These are phyloP conservation scores for Zizania palustris DNA, from an alignment of 202 grass and related monocot species.

Conservation along the genomic window DNA sequence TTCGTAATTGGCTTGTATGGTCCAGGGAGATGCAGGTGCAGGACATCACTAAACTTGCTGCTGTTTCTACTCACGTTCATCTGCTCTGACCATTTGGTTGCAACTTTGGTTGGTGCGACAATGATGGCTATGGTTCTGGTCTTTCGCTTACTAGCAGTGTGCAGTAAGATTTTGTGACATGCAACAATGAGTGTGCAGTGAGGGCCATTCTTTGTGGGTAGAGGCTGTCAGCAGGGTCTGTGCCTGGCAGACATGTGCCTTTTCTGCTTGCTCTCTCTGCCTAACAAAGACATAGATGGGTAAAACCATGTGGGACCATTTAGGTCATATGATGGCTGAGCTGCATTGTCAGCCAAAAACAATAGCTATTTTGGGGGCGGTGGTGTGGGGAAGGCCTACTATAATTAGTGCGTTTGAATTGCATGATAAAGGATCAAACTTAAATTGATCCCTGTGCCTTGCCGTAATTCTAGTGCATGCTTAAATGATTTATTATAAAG, in stretches of 20 bases:
- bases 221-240: neutral
- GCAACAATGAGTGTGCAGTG: neutral
- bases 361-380: neutral
- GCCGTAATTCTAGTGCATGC: neutral
- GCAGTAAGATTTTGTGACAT: neutral
- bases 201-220: neutral
- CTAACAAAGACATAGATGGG: neutral
- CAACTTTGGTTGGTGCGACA: neutral
- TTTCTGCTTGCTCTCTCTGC: neutral
- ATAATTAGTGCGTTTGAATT: slow-evolving; percentile 13
- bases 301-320: neutral
- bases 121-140: neutral
- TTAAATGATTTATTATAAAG: neutral
- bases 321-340: neutral
- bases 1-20: neutral
- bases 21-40: neutral
- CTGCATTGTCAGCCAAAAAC: neutral
- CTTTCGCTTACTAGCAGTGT: neutral
- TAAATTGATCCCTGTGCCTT: neutral
- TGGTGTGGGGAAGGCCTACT: neutral
- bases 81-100: neutral
- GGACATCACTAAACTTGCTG: neutral
- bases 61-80: neutral
- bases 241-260: too few relatives aligned
- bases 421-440: neutral